Percentiles rank a stretch among this genome's conserved stretches.
These are phyloP conservation scores for Butyriboletus loyo DNA, from an alignment of 768 basidiomycete genomes.

Conservation along the genomic window DNA sequence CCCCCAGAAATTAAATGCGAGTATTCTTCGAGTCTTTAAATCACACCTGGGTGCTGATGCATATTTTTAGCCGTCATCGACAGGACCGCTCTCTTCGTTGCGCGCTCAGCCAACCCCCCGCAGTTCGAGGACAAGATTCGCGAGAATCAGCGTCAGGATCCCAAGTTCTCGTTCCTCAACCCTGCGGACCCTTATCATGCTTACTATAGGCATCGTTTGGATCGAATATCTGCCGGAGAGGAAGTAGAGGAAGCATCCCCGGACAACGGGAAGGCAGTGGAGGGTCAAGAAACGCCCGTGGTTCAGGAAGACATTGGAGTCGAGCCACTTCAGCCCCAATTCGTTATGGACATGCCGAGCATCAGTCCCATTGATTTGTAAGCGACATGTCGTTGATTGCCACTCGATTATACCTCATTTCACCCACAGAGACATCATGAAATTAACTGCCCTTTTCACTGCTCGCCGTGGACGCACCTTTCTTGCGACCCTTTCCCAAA, in stretches of 20 bases:
- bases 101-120: slow-evolving; percentile 89
- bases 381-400: slow-evolving; percentile 33
- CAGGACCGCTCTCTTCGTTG: slow-evolving; percentile 87
- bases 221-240: slow-evolving; percentile 76
- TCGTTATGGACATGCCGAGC: slow-evolving; percentile 81
- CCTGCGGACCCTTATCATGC: slow-evolving; percentile 97
- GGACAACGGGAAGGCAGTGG: slow-evolving; percentile 43
- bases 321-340: slow-evolving; percentile 80
- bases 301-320: slow-evolving; percentile 59
- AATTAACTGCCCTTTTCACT: slow-evolving; percentile 93
- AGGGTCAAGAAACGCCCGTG: slow-evolving; percentile 29
- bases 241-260: slow-evolving; percentile 55
- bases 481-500: slow-evolving; percentile 76
- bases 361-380: slow-evolving; percentile 89
- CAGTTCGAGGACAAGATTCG: slow-evolving; percentile 97
- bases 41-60: slow-evolving; percentile 5
- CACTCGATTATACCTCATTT: background rate
- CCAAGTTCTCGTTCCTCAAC: slow-evolving; percentile 98
- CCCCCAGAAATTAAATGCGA: slow-evolving; percentile 93
- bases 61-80: slow-evolving; percentile 78
- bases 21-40: slow-evolving; percentile 4
- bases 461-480: slow-evolving; percentile 88
- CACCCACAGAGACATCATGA: slow-evolving; percentile 79
- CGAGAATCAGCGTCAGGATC: slow-evolving; percentile 93
- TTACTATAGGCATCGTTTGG: slow-evolving; percentile 92